Base-by-base conservation (phyloP, 2,329 filamentous ascomycete species). In the Plectosphaerella cucumerina region DNA sequence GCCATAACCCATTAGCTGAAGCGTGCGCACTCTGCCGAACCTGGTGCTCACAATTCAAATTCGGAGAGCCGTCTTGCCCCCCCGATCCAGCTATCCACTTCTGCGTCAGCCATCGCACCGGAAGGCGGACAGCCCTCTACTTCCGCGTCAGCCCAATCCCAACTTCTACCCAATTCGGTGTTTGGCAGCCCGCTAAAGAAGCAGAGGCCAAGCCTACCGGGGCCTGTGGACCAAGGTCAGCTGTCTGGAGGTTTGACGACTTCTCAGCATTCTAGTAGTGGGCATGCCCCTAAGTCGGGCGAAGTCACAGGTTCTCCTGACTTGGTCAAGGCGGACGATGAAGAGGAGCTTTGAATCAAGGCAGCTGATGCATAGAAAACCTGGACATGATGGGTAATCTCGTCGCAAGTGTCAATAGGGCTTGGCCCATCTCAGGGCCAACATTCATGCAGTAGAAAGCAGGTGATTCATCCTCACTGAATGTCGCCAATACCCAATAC, bases 1-100 rank as follows among this genome's bases (percentile, higher is more conserved):
- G 15, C 35, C 35, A 17, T 39, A 15, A 14, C 31, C 14, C 35
- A 39, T 39, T 39, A 92, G 89, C 82, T 93, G 56, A 93, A 93
- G 75, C 81, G 89, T 57, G 86, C 88, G 57, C 88, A 90, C 65
- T 92, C 89, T 10, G 81, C 80, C 37, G 89, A 91, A 47, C 85
- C 35, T 2, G 47, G 47, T 10, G 14, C 84, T 11, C 26, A 31
- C 26, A 31, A 31, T 31, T 8, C 26, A 31, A 11, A 8, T 11
- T 11, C 9, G 26, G 26, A 31, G 26, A 31, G 26, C 26, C 26
- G 12, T 31, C 26, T 31, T 8, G 26, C 8, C 9, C 26, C 26
- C 12, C 26, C 22, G 37, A 46, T 35, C 44, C 44, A 20, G 23
- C 46, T 53, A 12, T 33, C 49, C 12, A 47, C 41, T 31, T 48